Conservation (phyloP, 2,329 filamentous ascomycete genomes). For the Tympanopsis confertula region DNA sequence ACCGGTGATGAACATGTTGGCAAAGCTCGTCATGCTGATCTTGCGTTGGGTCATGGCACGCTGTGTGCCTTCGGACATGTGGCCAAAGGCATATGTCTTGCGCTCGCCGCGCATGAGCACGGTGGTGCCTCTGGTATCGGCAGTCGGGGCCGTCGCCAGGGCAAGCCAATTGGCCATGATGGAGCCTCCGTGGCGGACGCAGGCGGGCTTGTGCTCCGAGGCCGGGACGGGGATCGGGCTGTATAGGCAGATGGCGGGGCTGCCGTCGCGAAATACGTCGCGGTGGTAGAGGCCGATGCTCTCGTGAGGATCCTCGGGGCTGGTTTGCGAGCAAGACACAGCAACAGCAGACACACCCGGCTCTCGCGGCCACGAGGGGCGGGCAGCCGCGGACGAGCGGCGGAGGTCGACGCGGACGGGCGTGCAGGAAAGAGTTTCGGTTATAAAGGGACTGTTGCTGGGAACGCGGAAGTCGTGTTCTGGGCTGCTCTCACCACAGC, state of each 20-base stretch:
- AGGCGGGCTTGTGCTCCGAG: neutral
- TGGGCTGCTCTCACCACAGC: too few relatives aligned
- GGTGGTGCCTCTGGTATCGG: neutral
- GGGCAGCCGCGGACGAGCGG: too few relatives aligned
- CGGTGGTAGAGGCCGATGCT: too few relatives aligned
- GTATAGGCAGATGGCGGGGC: neutral
- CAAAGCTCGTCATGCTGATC: constrained; percentile 49
- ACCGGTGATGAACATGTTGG: constrained; percentile 76
- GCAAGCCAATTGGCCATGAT: neutral
- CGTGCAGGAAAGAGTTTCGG: too few relatives aligned
- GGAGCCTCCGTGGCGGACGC: neutral
- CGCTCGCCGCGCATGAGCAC: neutral
- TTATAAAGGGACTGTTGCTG: too few relatives aligned
- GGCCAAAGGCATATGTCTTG: constrained; percentile 66
- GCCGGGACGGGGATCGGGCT: neutral
- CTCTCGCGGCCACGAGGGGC: too few relatives aligned
- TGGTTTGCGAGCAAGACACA: too few relatives aligned
- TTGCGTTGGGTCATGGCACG: constrained; percentile 61
- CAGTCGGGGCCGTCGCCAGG: neutral
- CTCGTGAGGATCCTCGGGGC: too few relatives aligned
- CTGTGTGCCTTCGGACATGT: constrained; percentile 74
- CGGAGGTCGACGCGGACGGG: too few relatives aligned
- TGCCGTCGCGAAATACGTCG: too few relatives aligned
- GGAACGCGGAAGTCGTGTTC: too few relatives aligned
- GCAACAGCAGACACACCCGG: too few relatives aligned